Conservation (phyloP, 176 grass and related monocot genomes). For the Echinochloa phyllopogon region DNA sequence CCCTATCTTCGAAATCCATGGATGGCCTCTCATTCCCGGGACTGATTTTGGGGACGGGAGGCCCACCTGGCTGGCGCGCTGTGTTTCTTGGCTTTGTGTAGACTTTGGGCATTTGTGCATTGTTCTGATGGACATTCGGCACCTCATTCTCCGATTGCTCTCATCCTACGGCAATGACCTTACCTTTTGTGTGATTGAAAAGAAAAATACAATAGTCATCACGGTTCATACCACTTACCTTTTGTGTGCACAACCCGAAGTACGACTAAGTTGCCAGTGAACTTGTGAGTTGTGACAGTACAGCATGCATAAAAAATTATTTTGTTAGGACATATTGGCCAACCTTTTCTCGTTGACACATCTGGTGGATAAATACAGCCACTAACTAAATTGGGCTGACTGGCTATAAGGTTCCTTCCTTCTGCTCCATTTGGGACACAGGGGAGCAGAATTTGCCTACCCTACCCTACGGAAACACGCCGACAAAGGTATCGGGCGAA, state of each 20-base stretch:
- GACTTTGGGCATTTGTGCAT: background rate
- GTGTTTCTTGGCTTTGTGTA: background rate
- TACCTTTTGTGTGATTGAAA: background rate
- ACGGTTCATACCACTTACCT: background rate
- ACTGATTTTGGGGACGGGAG: background rate
- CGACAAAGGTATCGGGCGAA: background rate
- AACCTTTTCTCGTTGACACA: background rate
- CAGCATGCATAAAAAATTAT: background rate
- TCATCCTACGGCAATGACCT: background rate
- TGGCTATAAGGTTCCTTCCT: background rate
- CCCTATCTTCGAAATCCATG: slow-evolving; percentile 72
- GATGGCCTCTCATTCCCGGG: slow-evolving; percentile 31
- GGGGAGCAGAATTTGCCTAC: background rate
- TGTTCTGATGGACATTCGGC: background rate
- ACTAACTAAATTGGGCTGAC: background rate
- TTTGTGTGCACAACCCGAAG: background rate
- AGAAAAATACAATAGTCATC: background rate
- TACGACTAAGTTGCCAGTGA: background rate
- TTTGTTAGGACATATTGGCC: background rate
- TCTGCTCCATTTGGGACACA: slow-evolving; percentile 17
- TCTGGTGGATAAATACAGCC: background rate
- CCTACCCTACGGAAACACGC: background rate
- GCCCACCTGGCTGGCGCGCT: background rate
- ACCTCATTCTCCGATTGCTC: background rate
- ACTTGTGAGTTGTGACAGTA: background rate